These are phyloP conservation scores for Suillus americanus DNA, from an alignment of 768 basidiomycete species.

Conservation along the genomic window DNA sequence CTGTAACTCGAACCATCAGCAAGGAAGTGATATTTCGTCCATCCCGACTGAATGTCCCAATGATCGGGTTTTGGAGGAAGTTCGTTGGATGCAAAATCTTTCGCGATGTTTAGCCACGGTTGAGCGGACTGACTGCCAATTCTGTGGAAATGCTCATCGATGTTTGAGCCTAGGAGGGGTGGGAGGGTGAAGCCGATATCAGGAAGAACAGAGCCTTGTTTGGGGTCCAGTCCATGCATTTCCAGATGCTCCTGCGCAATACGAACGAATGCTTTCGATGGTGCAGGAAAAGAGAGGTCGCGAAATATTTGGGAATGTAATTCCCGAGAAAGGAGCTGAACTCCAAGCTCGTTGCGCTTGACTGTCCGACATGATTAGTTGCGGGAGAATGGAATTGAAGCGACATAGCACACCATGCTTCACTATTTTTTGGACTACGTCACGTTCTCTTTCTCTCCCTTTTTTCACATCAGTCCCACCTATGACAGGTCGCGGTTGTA, in stretches of 20 bases:
- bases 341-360: conserved; percentile 86
- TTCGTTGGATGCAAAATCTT: conserved; percentile 47
- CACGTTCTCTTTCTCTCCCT: background rate
- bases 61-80: conserved; percentile 63
- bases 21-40: conserved; percentile 81
- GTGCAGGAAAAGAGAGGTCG: conserved; percentile 60
- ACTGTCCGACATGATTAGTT: conserved; percentile 32
- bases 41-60: conserved; percentile 67
- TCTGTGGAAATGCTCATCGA: conserved; percentile 87
- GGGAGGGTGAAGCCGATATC: conserved; percentile 85
- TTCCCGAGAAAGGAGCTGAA: conserved; percentile 84
- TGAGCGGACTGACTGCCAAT: conserved; percentile 69
- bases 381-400: background rate
- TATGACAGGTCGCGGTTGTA: background rate
- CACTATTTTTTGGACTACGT: background rate
- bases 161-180: conserved; percentile 72
- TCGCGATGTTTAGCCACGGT: conserved; percentile 76
- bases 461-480: background rate
- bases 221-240: conserved; percentile 79
- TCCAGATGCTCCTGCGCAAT: conserved; percentile 81
- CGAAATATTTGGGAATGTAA: conserved; percentile 85
- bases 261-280: conserved; percentile 59
- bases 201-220: conserved; percentile 78
- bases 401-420: conserved; percentile 10
- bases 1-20: conserved; percentile 76